Evolutionary conservation across 2,329 filamentous ascomycete species (phyloP), one percentile per base, ranked within the genome.

Genomic region (Penicillium sp.): DNA sequence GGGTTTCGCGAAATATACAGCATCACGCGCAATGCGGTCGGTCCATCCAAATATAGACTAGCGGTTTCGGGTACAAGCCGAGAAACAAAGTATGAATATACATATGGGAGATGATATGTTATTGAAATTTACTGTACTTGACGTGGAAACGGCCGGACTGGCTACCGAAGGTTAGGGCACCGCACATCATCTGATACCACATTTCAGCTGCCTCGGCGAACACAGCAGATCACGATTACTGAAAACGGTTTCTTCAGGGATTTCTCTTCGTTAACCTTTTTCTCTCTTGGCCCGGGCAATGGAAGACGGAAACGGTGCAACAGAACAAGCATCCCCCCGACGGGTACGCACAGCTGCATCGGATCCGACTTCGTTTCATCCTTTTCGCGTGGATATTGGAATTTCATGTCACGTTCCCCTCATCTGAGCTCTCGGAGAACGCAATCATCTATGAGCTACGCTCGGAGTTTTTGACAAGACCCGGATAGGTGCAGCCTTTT

Each of bases 281-380:
- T 39, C 13, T n/a, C 33, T 6, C 30, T 38, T 31, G 40, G 13
- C 54, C 50, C 48, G 33, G 45, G 46, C 38, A 40, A 53, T 42
- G 31, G 55, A 59, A 56, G 38, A 33, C 50, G 38, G 44, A 48
- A 51, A 56, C 27, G 31, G 55, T 56, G 55, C 55, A 44, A 58
- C 57, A 61, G 47, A 58, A 58, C 56, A 53, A 50, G 56, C 46
- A 55, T 45, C 42, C 43, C 43, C 33, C 54, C 55, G 57, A 60
- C 57, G 60, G 60, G 44, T 59, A 61, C 25, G 43, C 40, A 53
- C 60, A 60, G 53, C 46, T 45, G 42, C 44, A 46, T 57, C 54
- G 57, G 55, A 46, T 48, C 52, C 52, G 42, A 55, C 49, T 56
- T 33, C 44, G 59, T 63, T 63, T 63, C 57, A 63, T 61, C 47